Conservation (phyloP, 306 rosid genomes). For the Castanea crenata region DNA sequence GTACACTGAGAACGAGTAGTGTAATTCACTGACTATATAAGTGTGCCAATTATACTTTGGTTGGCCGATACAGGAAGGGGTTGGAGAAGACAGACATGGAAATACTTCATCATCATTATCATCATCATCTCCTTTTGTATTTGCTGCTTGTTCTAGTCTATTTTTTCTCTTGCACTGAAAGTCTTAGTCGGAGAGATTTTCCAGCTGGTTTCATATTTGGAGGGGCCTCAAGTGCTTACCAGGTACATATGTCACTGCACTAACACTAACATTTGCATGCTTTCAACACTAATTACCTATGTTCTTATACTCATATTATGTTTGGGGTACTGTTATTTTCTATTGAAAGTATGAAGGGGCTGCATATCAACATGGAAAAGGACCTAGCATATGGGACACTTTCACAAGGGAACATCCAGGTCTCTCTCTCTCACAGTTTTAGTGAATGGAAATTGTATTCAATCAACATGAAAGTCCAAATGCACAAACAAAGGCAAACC, state of each 20-base stretch:
- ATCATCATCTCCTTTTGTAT: not conserved
- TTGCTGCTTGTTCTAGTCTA: not conserved
- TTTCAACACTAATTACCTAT: not conserved
- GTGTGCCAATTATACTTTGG: too few relatives aligned
- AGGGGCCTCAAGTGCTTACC: constrained; percentile 18
- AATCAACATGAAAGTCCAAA: not conserved
- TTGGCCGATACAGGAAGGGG: too few relatives aligned
- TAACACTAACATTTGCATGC: not conserved
- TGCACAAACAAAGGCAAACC: too few relatives aligned
- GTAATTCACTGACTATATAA: too few relatives aligned
- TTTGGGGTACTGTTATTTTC: not conserved
- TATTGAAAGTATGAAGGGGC: constrained; percentile 26
- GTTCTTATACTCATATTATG: not conserved
- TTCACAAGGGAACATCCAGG: constrained; percentile 9
- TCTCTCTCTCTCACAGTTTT: not conserved
- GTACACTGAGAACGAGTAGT: too few relatives aligned
- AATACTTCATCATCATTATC: not conserved
- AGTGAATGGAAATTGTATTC: not conserved
- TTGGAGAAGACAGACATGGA: too few relatives aligned
- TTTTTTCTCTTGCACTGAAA: not conserved
- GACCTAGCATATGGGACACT: constrained; percentile 27
- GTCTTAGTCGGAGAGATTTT: constrained; percentile 4
- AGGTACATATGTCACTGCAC: not conserved
- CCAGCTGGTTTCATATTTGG: constrained; percentile 12
- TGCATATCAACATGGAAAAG: constrained; percentile 16